Evolutionary conservation across 2,329 filamentous ascomycete species (phyloP), one percentile per base, ranked within the genome.

Genomic region (Gnomoniopsis sp.): DNA sequence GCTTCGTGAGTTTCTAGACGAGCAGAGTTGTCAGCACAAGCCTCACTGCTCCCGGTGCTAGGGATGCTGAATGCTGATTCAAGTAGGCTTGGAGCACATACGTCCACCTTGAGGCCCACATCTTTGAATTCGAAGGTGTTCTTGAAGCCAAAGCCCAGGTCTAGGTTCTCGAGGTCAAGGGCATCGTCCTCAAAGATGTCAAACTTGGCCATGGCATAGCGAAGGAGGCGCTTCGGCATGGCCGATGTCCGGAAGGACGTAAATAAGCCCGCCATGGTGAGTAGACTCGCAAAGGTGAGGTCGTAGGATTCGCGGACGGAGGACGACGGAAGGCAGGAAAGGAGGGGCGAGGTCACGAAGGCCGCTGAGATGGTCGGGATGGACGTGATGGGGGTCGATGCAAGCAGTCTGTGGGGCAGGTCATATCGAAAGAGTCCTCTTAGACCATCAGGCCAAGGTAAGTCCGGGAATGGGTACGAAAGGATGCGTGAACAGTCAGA

Each of bases 131-230:
- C 93, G 48, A 97, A 82, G 1, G 89, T 88, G 44, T 88, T 95
- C 65, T 88, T 88, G 72, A 88, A 87, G 36, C 95, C 95, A 74
- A 91, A 84, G 49, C 87, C 87, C 65, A 97, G 85, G 66, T 96
- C 91, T 63, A 98, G 77, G 65, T 91, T 91, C 64, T 95, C 91
- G 62, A 95, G 82, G 68, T 97, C 90, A 65, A 97, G 78, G 14
- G 89, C 88, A 69, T 96, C 89, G 58, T 91, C 89, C 69, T 98
- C 95, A 60, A 99, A 84, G 57, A 97, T 81, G 66, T 96, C 92
- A 60, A 96, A 81, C 59, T 88, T 87, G 23, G 89, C 88, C 46
- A 99, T 79, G 52, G 88, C 91, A 77, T 95, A 96, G 65, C 91
- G 88, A 64, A 98, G 83, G 67, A 98, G 82, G 72, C 89, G 87